Evolutionary conservation across 2,329 filamentous ascomycete species (phyloP), one percentile per base, ranked within the genome.

Genomic region (Claviceps fusiformis): DNA sequence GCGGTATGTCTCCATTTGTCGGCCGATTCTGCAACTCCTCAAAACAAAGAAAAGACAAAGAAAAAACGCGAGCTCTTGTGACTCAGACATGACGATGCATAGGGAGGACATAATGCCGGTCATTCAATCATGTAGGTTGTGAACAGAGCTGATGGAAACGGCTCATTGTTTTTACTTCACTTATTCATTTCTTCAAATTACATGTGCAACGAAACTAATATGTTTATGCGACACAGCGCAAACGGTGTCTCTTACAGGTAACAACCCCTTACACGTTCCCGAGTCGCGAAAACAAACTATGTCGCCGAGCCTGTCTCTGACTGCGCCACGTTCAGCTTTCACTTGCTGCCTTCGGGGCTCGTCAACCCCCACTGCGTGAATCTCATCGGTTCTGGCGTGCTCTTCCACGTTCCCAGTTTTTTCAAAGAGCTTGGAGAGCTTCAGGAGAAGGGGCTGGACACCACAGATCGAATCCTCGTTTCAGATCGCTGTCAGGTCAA

Each of bases 331-430:
- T 41, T 58, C 72, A 77, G 76, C 68, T 79, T 81, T 60, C 80
- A 85, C 66, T 77, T 86, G 57, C 71, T 85, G 52, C 80, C 83
- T 29, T 86, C 81, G 55, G 87, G 87, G 57, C 77, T 91, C 58
- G 75, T 91, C 60, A 87, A 86, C 65, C 83, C 85, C 7, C 73
- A 73, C 47, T 87, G 66, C 48, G 76, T 81, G 62, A 91, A 90
- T 71, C 73, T 91, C 56, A 85, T 91, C 65, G 87, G 86, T 57
- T 85, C 83, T 51, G 85, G 76, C 50, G 77, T 80, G 45, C 80
- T 87, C 57, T 82, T 88, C 60, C 80, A 88, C 68, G 76, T 61
- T 48, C 67, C 67, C 8, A 67, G 61, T 45, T 75, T 75, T 60
- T 74, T 74, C 63, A 65, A 62, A 39, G 73, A 76, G 62, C 66